Conservation (phyloP, 2,329 filamentous ascomycete species). For the Phyllachora maydis region DNA sequence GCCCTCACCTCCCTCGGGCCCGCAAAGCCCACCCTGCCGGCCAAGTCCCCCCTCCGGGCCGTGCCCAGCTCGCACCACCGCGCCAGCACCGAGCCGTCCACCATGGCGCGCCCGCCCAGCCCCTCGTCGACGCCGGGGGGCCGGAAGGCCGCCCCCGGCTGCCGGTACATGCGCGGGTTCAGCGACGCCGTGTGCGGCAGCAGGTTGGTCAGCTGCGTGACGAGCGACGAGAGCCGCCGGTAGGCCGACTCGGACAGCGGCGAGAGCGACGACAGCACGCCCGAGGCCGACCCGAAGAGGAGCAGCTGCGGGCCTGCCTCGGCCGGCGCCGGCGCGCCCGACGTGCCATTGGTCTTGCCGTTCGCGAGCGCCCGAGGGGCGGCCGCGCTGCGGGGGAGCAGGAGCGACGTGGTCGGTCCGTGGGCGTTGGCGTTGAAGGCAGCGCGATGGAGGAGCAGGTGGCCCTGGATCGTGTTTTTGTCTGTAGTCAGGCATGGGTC, state of each 20-base stretch:
- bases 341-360: constrained; percentile 8
- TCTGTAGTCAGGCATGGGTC: constrained; percentile 29
- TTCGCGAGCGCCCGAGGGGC: constrained; percentile 12
- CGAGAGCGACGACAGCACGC: constrained; percentile 55
- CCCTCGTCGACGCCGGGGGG: constrained; percentile 32
- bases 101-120: constrained; percentile 42
- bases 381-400: constrained; percentile 47
- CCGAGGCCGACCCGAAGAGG: constrained; percentile 55
- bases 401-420: constrained; percentile 49
- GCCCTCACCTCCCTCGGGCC: constrained; percentile 45
- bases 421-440: constrained; percentile 75
- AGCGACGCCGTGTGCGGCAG: constrained; percentile 61
- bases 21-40: constrained; percentile 50
- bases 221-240: constrained; percentile 61
- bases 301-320: constrained; percentile 30
- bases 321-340: constrained; percentile 8
- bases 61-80: constrained; percentile 60
- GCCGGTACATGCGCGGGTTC: constrained; percentile 64
- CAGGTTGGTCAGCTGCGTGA: constrained; percentile 58
- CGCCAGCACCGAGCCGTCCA: constrained; percentile 59
- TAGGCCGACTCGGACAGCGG: constrained; percentile 65
- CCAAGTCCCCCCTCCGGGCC: constrained; percentile 50
- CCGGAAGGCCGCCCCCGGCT: constrained; percentile 18
- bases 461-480: constrained; percentile 78
- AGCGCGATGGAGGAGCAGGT: constrained; percentile 67